Evolutionary conservation across 148 eudicot species (phyloP), one percentile per base, ranked within the genome.

Genomic region (Chenopodium album): DNA sequence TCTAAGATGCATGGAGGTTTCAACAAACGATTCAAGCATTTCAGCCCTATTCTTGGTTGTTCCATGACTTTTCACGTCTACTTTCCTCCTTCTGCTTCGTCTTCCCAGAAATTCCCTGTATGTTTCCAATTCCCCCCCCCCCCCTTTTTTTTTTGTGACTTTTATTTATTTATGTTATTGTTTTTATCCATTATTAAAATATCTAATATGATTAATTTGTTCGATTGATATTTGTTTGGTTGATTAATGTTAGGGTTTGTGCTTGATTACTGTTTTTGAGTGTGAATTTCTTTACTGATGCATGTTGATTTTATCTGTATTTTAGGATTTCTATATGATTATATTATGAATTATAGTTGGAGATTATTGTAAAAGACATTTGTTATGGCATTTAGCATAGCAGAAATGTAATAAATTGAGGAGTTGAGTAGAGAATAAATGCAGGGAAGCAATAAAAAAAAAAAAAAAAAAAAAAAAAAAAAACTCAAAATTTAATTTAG

Each of bases 1-100:
- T 13, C 92, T 4, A 97, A 97, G 85, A 92, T 97, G 99, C 88
- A 86, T 73, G 99, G 85, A 70, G 98, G 98, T 14, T 92, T 80
- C 91, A 97, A 94, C 89, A 94, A 92, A 88, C 85, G 99, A 90
- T 97, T 85, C 93, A 94, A 89, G 81, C 99, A 97, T 71, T 88
- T 81, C 75, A 92, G 97, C 29, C 90, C 95, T 4, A 91, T 95
- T 10, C 89, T 97, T 1, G 93, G 90, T 72, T 97, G 99, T 75
- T 90, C 92, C 83, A 96, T 97, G 99, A 94, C 85, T 78, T 94
- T 97, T 87, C 86, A 88, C 83, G 84, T 97, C 59, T 97, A 84
- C 85, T 94, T 97, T 54, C 98, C 99, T 71, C 99, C 95, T 81
- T 76, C 91, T 44, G 68, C 94, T 66, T 80, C 90, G 1, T 67